Conservation (phyloP, 2,329 filamentous ascomycete species). For the Neofusicoccum umdonicola region DNA sequence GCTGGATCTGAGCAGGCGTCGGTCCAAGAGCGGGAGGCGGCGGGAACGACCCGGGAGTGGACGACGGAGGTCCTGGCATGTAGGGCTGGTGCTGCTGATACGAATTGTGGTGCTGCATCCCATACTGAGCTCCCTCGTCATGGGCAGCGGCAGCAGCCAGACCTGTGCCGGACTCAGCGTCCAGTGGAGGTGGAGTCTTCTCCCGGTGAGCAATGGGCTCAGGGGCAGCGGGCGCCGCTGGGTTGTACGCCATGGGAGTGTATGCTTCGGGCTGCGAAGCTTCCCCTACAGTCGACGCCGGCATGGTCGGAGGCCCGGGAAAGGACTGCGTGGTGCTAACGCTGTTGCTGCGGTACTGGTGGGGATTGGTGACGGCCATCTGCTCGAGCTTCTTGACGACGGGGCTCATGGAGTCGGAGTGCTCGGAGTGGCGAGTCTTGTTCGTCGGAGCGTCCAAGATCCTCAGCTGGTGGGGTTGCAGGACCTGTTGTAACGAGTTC, state of each 20-base stretch:
- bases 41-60: constrained; percentile 31
- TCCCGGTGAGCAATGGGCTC: constrained; percentile 71
- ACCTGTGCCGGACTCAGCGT: constrained; percentile 54
- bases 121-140: constrained; percentile 35
- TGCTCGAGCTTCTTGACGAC: constrained; percentile 73
- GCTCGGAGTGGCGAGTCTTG: constrained; percentile 41
- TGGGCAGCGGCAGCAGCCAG: constrained; percentile 39
- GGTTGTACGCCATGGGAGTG: constrained; percentile 72
- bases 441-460: constrained; percentile 62
- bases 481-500: constrained; percentile 63
- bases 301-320: constrained; percentile 36
- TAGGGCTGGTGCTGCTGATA: constrained; percentile 38
- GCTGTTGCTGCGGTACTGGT: constrained; percentile 31
- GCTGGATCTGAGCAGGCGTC: constrained; percentile 28
- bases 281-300: constrained; percentile 21
- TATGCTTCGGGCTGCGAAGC: constrained; percentile 43
- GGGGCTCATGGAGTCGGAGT: constrained; percentile 58
- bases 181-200: constrained; percentile 74
- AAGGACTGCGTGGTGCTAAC: constrained; percentile 40
- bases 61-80: constrained; percentile 42
- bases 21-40: constrained; percentile 22
- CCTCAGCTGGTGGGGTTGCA: constrained; percentile 61
- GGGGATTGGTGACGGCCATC: constrained; percentile 62
- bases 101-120: constrained; percentile 26
- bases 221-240: constrained; percentile 71